Evolutionary conservation across 2,329 filamentous ascomycete species (phyloP).

Genomic region (Cytospora piceicola): DNA sequence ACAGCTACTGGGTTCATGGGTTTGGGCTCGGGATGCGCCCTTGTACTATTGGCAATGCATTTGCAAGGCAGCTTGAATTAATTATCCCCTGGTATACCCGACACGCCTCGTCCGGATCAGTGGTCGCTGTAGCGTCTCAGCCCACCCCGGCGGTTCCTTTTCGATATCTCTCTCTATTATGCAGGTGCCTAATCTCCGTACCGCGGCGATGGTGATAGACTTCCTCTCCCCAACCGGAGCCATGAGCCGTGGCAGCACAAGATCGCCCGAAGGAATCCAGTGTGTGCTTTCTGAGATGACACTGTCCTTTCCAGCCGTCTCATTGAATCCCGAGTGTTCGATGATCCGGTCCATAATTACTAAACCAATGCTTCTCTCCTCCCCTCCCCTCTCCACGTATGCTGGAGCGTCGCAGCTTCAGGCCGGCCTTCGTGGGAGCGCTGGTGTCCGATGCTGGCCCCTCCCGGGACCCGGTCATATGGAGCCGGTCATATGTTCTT

Average conservation of each 20-base stretch:
- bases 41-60: too few relatives aligned
- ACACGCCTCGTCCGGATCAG: neutral
- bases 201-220: too few relatives aligned
- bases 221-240: too few relatives aligned
- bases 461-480: neutral
- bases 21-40: too few relatives aligned
- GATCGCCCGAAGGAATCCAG: too few relatives aligned
- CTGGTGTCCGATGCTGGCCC: neutral
- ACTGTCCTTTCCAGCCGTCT: neutral
- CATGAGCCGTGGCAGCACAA: too few relatives aligned
- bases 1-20: neutral
- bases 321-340: fast-evolving
- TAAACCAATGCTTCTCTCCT: neutral
- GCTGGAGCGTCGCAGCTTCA: neutral
- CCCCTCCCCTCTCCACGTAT: neutral
- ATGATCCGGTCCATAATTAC: neutral
- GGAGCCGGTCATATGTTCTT: neutral
- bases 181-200: too few relatives aligned
- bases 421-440: neutral
- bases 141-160: neutral
- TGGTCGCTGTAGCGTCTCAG: too few relatives aligned
- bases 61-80: neutral
- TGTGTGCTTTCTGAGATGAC: too few relatives aligned
- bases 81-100: neutral
- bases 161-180: neutral